Base-by-base conservation (phyloP, 805 yeast species). In the Hanseniaspora occidentalis region DNA sequence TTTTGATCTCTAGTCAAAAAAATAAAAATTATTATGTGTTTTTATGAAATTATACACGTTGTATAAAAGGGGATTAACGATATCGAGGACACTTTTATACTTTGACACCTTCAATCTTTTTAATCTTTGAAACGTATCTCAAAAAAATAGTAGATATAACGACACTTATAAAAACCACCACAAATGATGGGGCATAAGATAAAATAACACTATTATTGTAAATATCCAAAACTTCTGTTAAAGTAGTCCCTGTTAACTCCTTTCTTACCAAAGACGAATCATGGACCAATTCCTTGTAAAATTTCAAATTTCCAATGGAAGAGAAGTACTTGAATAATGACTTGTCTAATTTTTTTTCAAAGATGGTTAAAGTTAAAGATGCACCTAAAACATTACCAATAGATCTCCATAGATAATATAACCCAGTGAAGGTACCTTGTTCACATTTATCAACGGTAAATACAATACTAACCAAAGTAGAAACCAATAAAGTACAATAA, bases 381-480 rank as follows among this genome's bases (percentile, higher is more conserved):
- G 67, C 69, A 37, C 74, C 74, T 7, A 65, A 45, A 10, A 67
- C 70, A 36, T 65, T 63, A 16, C 74, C 75, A 38, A 67, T 54
- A 3, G 75, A 69, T 46, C 74, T 58, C 59, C 71, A 69, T 39
- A 70, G 50, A 44, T 70, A 69, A 48, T 66, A 69, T 56, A 69
- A 61, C 34, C 74, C 73, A 1, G 71, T 68, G 38, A 68, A 66
- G 2, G 69, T 57, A 11, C 72, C 73, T 50, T 69, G 75, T 42
- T 65, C 61, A 21, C 66, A 60, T 39, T 58, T 53, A 5, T 70
- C 70, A 23, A 67, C 66, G 16, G 62, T 57, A 37, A 64, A 69
- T 13, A 70, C 70, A 27, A 66, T 69, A 38, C 69, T 54, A 0
- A 82, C 78, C 29, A 77, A 68, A 0, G 84, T 78, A 35, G 80